These are phyloP conservation scores for Eucalyptus victrix DNA, from an alignment of 345 rosid species.

Conservation along the genomic window DNA sequence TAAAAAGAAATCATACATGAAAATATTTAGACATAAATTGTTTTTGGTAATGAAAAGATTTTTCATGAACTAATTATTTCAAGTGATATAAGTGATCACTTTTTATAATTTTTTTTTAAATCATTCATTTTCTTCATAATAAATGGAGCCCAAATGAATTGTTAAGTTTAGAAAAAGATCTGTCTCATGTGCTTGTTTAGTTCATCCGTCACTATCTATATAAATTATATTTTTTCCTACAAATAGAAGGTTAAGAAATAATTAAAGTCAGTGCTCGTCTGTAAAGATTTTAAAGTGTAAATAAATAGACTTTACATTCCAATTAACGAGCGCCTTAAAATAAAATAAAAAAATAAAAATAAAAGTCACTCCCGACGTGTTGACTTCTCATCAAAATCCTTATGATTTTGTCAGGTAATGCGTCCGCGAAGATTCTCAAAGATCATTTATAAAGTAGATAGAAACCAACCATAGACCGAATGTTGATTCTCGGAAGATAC, in stretches of 20 bases:
- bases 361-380: neutral
- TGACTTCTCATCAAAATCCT: neutral
- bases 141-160: neutral
- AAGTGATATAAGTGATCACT: rapidly evolving
- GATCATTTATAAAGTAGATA: neutral
- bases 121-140: neutral
- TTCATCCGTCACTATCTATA: neutral
- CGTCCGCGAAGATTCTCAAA: neutral
- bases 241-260: neutral
- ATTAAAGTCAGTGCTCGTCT: neutral
- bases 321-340: neutral
- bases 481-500: neutral
- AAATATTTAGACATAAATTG: too few species aligned
- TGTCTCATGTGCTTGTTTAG: neutral
- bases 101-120: too few species aligned
- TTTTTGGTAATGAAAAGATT: too few species aligned
- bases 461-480: neutral
- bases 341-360: rapidly evolving
- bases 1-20: too few species aligned
- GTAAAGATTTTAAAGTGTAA: neutral
- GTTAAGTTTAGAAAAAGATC: too few species aligned
- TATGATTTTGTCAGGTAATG: neutral
- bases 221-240: neutral
- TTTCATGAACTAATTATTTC: neutral
- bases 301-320: neutral